A percentile compares a stretch with the other conserved stretches of the same genome.
phyloP scores from a whole-genome alignment of 140 eudicot genomes.

The Anethum foeniculum region DNA sequence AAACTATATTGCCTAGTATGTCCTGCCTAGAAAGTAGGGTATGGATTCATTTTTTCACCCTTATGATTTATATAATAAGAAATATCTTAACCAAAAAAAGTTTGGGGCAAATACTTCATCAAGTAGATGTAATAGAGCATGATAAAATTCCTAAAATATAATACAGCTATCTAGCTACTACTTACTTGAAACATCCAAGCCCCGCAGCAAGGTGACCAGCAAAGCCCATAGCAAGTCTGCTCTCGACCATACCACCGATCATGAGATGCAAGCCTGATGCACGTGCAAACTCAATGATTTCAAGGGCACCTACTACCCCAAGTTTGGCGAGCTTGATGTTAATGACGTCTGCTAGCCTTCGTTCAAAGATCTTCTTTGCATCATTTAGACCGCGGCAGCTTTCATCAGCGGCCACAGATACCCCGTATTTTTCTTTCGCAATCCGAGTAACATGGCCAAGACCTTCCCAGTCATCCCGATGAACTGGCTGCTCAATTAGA shows the following conservation, averaged over 20 bases:
- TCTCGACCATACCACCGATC: neutral
- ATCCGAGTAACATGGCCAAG: neutral
- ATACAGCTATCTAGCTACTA: neutral
- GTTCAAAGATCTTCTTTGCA: neutral
- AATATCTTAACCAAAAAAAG: too few species aligned
- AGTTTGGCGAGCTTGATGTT: conserved; percentile 70
- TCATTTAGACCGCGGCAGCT: neutral
- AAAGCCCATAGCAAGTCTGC: neutral
- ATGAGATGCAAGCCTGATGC: neutral
- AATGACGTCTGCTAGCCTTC: conserved; percentile 19
- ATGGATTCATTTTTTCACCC: too few species aligned
- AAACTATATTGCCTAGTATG: too few species aligned
- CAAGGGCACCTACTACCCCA: conserved; percentile 58
- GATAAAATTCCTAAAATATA: too few species aligned
- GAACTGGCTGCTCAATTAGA: neutral
- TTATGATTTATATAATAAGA: too few species aligned
- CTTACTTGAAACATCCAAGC: conserved; percentile 84
- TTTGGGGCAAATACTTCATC: too few species aligned
- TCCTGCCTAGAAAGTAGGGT: too few species aligned
- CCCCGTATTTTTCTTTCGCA: neutral
- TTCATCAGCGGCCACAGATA: neutral
- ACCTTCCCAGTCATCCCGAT: neutral
- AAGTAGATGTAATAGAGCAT: too few species aligned
- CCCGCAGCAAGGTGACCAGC: conserved; percentile 62
- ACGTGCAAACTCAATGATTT: conserved; percentile 48